Percentiles rank a stretch among this genome's conserved stretches.
These are phyloP conservation scores for Suillus fuscotomentosus DNA, from an alignment of 768 basidiomycete species.

Conservation along the genomic window DNA sequence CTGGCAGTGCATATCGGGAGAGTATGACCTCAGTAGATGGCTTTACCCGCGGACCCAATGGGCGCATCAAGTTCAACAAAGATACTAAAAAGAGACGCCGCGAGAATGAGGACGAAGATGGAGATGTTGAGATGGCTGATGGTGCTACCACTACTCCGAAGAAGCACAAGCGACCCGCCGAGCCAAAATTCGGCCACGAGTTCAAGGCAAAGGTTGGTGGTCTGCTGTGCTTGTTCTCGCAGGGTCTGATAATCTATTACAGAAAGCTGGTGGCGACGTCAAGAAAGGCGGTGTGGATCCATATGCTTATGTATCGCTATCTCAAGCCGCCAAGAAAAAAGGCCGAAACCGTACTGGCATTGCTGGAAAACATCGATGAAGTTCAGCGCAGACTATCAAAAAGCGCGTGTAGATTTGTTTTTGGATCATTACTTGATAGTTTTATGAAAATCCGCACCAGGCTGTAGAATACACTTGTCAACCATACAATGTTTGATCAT, in stretches of 20 bases:
- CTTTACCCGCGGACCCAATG: conserved; percentile 79
- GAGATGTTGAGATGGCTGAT: conserved; percentile 78
- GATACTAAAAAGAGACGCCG: conserved; percentile 91
- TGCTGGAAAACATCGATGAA: conserved; percentile 55
- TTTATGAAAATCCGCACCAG: background rate
- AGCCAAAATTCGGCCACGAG: conserved; percentile 71
- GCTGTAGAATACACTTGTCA: conserved; percentile 27
- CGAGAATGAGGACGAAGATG: conserved; percentile 57
- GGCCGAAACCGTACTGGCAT: conserved; percentile 54
- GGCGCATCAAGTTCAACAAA: conserved; percentile 93
- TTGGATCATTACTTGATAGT: conserved; percentile 3
- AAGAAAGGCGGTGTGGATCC: conserved; percentile 87
- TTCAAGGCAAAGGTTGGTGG: conserved; percentile 90
- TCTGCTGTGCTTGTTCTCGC: conserved; percentile 1
- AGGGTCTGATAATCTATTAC: conserved; percentile 10
- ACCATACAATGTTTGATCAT: conserved; percentile 72
- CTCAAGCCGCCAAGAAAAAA: conserved; percentile 73
- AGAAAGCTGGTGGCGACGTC: conserved; percentile 96
- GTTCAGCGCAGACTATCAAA: conserved; percentile 1
- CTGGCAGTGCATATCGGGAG: conserved; percentile 82
- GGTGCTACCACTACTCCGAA: conserved; percentile 44
- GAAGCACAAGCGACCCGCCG: conserved; percentile 56
- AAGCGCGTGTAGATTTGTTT: conserved; percentile 4
- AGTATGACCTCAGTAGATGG: conserved; percentile 84
- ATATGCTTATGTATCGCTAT: conserved; percentile 86